Evolutionary conservation across 805 yeast species (phyloP), one percentile per base, ranked within the genome.

Genomic region (Pichia heedii): DNA sequence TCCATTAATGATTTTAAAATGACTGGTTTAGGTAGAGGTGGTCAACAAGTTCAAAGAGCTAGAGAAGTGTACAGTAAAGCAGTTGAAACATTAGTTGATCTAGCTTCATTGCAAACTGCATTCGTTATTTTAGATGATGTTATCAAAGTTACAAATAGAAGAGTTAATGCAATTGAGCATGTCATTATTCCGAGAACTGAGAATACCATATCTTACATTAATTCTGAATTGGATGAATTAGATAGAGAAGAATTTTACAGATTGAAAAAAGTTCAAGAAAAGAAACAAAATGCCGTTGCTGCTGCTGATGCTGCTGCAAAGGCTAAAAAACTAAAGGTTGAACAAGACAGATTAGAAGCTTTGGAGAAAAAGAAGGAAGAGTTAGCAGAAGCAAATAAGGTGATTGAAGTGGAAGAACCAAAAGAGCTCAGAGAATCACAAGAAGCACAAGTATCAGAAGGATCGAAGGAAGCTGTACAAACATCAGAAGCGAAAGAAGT

Each of bases 241-340:
- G 97, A 93, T 63, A 84, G 98, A 75, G 98, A 90, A 68, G 98
- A 90, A 67, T 90, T 90, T 61, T 93, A 89, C 69, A 75, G 98
- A 57, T 77, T 90, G 69, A 93, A 93, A 72, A 90, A 90, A 66
- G 96, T 90, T 42, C 96, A 88, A 65, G 95, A 85, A 59, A 87
- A 86, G 80, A 88, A 88, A 65, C 95, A 87, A 66, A 74, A 77
- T 45, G 90, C 84, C 42, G 74, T 73, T 19, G 88, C 85, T 4
- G 74, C 71, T 20, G 71, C 72, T 22, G 93, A 81, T 50, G 73
- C 70, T 19, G 84, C 76, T 51, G 71, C 63, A 33, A 61, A 60
- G 15, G 58, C 58, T 11, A 65, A 61, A 44, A 62, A 58, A 37
- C n/a, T 39, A 20, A 63, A 54, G 34, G 54, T 45, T 26, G 52